phyloP scores from a whole-genome alignment of 2,329 filamentous ascomycete genomes.

The Alternaria brassicae region DNA sequence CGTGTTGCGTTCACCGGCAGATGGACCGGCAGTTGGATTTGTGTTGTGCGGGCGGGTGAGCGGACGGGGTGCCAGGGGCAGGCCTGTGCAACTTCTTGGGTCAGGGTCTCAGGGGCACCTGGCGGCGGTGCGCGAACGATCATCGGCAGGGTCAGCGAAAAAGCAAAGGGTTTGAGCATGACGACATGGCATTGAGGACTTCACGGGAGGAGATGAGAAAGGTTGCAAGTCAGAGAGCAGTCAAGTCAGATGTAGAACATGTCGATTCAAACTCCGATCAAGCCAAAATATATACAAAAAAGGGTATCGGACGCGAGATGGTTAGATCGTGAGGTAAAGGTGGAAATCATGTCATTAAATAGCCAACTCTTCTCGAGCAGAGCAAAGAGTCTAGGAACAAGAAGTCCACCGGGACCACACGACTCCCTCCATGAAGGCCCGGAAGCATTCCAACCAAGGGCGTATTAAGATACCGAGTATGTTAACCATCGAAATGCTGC shows the following conservation, averaged over 20 bases:
- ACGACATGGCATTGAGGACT: neutral
- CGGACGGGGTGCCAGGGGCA: too few relatives aligned
- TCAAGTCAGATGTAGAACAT: neutral
- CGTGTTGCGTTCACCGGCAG: neutral
- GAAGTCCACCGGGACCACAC: constrained; percentile 47
- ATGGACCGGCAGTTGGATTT: too few relatives aligned
- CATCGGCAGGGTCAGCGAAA: neutral
- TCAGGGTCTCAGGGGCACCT: neutral
- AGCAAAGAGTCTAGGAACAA: constrained; percentile 44
- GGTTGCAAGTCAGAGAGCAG: too few relatives aligned
- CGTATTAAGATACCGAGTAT: constrained; percentile 44
- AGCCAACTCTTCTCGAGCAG: constrained; percentile 33
- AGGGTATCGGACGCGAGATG: neutral
- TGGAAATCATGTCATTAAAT: constrained; percentile 45
- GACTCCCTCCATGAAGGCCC: constrained; percentile 40
- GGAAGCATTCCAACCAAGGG: constrained; percentile 41
- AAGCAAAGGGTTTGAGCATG: neutral
- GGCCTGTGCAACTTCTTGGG: constrained; percentile 8
- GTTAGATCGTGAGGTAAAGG: constrained; percentile 18
- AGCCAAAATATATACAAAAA: neutral
- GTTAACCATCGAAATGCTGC: constrained; percentile 46
- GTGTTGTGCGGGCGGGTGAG: too few relatives aligned
- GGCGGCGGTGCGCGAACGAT: neutral
- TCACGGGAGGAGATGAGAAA: neutral
- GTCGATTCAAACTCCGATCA: neutral